Evolutionary conservation across 2,329 filamentous ascomycete genomes (phyloP).

Genomic region (Byssoonygena ceratinophila): DNA sequence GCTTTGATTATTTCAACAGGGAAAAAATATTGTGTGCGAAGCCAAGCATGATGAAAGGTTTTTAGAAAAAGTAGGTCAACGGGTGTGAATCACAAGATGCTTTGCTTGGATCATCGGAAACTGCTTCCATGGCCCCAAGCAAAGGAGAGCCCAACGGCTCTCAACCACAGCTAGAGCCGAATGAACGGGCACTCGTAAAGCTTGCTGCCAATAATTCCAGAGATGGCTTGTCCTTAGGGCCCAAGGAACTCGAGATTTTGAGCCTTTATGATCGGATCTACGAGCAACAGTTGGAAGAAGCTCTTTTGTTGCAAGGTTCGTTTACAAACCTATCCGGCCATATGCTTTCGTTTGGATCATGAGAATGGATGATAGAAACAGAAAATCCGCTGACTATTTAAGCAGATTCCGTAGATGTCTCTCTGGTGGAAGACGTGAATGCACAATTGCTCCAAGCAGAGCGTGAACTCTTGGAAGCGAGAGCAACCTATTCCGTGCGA

Average conservation of each 20-base stretch:
- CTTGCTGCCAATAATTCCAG: constrained; percentile 35
- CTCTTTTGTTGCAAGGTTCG: constrained; percentile 46
- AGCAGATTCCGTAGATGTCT: constrained; percentile 10
- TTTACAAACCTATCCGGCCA: neutral
- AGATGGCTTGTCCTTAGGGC: constrained; percentile 50
- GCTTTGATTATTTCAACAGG: neutral
- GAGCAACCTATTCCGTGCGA: constrained; percentile 57
- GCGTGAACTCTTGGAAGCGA: constrained; percentile 57
- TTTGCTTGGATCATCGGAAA: constrained; percentile 1
- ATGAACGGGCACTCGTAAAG: constrained; percentile 30
- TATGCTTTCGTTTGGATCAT: neutral
- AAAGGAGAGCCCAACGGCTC: constrained; percentile 20
- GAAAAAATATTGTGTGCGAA: neutral
- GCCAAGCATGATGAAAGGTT: neutral
- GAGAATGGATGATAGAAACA: neutral
- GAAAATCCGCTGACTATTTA: neutral
- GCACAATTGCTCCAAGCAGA: constrained; percentile 46
- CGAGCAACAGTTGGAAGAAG: constrained; percentile 61
- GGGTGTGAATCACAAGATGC: constrained; percentile 6
- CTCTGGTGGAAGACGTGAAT: constrained; percentile 41
- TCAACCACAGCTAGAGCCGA: constrained; percentile 25
- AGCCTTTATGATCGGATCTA: constrained; percentile 61
- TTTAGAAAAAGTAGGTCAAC: neutral
- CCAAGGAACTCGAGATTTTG: constrained; percentile 55
- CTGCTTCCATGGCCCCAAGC: constrained; percentile 27